A percentile compares a stretch with the other conserved stretches of the same genome.
phyloP scores from a whole-genome alignment of 2,329 filamentous ascomycete genomes.

The Huntiella omanensis region DNA sequence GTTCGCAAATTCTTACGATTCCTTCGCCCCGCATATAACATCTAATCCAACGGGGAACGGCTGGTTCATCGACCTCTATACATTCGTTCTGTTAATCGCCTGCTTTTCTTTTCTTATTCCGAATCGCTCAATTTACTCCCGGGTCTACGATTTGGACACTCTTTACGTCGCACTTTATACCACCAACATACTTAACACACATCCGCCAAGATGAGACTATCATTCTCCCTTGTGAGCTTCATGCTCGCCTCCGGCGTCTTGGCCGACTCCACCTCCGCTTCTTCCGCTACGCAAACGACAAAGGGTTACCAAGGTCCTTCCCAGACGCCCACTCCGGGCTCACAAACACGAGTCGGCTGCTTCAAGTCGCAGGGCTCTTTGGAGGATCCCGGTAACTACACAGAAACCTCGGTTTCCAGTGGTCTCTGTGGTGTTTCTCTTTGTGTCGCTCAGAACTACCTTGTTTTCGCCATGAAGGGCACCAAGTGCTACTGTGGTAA shows the following conservation, averaged over 20 bases:
- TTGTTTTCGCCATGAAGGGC: constrained; percentile 44
- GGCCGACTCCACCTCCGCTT: neutral
- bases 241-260: neutral
- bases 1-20: neutral
- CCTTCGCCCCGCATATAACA: neutral
- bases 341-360: constrained; percentile 31
- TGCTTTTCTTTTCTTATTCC: neutral
- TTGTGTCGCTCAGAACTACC: constrained; percentile 25
- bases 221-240: neutral
- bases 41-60: constrained; percentile 6
- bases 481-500: constrained; percentile 58
- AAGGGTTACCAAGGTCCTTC: constrained; percentile 16
- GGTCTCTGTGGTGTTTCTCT: constrained; percentile 22
- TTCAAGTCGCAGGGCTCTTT: constrained; percentile 26
- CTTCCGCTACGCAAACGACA: constrained; percentile 15
- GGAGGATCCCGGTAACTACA: constrained; percentile 14
- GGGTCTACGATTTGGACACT: no score
- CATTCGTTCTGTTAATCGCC: constrained; percentile 1
- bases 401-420: constrained; percentile 16
- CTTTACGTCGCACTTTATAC: neutral
- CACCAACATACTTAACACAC: neutral
- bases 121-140: neutral
- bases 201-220: constrained; percentile 8
- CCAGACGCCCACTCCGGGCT: constrained; percentile 19
- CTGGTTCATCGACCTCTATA: constrained; percentile 8